Evolutionary conservation across 75 land plant genomes (phyloP).

Genomic region (Selaginella tamariscina): DNA sequence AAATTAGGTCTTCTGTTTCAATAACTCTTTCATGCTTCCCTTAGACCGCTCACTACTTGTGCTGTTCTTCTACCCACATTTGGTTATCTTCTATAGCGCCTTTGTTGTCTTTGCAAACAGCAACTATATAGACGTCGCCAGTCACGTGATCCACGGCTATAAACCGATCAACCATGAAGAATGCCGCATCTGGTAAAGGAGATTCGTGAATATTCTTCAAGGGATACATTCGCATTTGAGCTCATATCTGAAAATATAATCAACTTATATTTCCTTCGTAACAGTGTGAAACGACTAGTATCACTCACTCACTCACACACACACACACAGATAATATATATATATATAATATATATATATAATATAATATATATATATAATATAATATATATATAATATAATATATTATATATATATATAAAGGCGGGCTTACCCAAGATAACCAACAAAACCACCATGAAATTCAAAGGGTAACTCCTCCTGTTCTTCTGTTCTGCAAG

Average conservation of each 20-base stretch:
- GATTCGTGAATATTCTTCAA: conserved; percentile 57
- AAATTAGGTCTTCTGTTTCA: neutral
- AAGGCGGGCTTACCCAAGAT: conserved; percentile 83
- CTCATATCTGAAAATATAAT: conserved; percentile 60
- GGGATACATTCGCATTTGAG: conserved; percentile 83
- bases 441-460: conserved; percentile 91
- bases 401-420: too few relatives aligned
- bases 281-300: too few relatives aligned
- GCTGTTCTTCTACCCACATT: conserved; percentile 57
- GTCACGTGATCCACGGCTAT: conserved; percentile 62
- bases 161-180: conserved; percentile 79
- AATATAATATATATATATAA: too few relatives aligned
- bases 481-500: conserved; percentile 43
- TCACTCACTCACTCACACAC: too few relatives aligned
- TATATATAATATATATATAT: too few relatives aligned
- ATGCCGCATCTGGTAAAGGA: conserved; percentile 79
- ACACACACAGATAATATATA: too few relatives aligned
- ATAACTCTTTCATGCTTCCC: conserved; percentile 2
- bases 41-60: conserved; percentile 28
- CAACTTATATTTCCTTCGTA: too few relatives aligned
- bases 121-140: conserved; percentile 75
- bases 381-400: too few relatives aligned
- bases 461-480: conserved; percentile 89
- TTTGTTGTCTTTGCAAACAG: conserved; percentile 18
- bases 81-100: conserved; percentile 1